Conservation (phyloP, 805 yeast genomes). For the Kregervanrija delftensis region DNA sequence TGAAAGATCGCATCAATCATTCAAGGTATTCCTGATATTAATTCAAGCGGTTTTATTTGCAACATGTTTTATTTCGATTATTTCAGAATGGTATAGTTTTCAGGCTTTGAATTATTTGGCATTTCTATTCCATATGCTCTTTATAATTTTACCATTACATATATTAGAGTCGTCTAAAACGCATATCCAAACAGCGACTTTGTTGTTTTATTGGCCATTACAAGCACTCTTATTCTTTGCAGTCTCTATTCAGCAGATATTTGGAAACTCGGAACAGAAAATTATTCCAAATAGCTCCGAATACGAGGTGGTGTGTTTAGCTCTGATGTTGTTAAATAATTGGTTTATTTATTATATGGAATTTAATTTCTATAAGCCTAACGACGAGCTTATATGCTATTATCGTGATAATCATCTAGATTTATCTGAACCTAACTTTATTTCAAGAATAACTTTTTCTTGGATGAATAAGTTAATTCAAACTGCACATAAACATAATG, state of each 20-base stretch:
- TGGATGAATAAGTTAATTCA: slow-evolving; percentile 90
- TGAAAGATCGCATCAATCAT: slow-evolving; percentile 5
- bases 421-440: slow-evolving; percentile 42
- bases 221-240: slow-evolving; percentile 10
- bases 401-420: slow-evolving; percentile 27
- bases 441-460: slow-evolving; percentile 70
- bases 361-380: slow-evolving; percentile 30
- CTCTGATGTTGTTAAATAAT: slow-evolving; percentile 26
- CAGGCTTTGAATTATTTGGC: slow-evolving; percentile 3
- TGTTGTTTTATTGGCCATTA: slow-evolving; percentile 36
- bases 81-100: slow-evolving; percentile 2
- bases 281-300: slow-evolving; percentile 6
- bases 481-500: slow-evolving; percentile 45
- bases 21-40: slow-evolving; percentile 10
- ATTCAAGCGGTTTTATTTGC: slow-evolving; percentile 6
- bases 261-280: slow-evolving; percentile 21
- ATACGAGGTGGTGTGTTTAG: slow-evolving; percentile 18
- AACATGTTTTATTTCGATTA: slow-evolving; percentile 2
- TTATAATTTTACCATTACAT: slow-evolving; percentile 36
- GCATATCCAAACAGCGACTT: slow-evolving; percentile 31
- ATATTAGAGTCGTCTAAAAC: slow-evolving; percentile 35
- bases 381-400: slow-evolving; percentile 29
- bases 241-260: slow-evolving; percentile 19
- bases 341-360: slow-evolving; percentile 33
- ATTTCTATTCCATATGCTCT: slow-evolving; percentile 10